phyloP scores from a whole-genome alignment of 2,329 filamentous ascomycete genomes.

The Metarhizium rileyi region DNA sequence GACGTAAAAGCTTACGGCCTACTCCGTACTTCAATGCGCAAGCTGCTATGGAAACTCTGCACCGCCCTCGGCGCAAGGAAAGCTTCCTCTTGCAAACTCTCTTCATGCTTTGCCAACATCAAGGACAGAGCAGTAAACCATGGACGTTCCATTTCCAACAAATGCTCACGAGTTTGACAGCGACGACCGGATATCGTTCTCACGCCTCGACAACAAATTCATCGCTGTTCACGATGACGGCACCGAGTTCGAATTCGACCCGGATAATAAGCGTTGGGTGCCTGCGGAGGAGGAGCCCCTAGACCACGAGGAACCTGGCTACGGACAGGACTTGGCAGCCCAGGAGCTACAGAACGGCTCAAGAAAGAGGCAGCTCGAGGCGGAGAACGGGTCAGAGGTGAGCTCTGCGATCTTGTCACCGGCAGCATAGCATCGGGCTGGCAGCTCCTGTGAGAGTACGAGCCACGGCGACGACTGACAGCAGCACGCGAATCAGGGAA shows the following conservation, averaged over 20 bases:
- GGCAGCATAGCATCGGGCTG: background rate
- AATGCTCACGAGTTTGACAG: constrained; percentile 60
- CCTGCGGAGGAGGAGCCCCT: constrained; percentile 42
- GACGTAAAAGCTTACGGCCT: background rate
- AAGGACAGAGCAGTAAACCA: constrained; percentile 8
- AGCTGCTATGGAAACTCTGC: background rate
- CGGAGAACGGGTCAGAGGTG: constrained; percentile 32
- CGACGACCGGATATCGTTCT: constrained; percentile 80
- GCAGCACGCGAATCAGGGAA: constrained; percentile 14
- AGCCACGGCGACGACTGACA: constrained; percentile 13
- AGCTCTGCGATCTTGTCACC: constrained; percentile 26
- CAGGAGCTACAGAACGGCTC: constrained; percentile 6
- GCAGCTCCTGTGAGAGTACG: constrained; percentile 10
- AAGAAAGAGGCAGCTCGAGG: constrained; percentile 35
- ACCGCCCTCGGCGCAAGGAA: background rate
- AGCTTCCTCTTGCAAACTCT: background rate
- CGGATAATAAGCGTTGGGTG: constrained; percentile 63
- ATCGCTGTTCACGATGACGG: constrained; percentile 78
- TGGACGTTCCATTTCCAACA: constrained; percentile 40
- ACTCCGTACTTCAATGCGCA: background rate
- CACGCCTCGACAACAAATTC: constrained; percentile 71
- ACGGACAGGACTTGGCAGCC: background rate
- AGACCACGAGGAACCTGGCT: constrained; percentile 21
- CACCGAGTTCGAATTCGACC: constrained; percentile 75
- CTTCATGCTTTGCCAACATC: background rate